Evolutionary conservation across 1,139 yeast genomes (phyloP).

Genomic region (Hemisphaericaspora xylanilytica): DNA sequence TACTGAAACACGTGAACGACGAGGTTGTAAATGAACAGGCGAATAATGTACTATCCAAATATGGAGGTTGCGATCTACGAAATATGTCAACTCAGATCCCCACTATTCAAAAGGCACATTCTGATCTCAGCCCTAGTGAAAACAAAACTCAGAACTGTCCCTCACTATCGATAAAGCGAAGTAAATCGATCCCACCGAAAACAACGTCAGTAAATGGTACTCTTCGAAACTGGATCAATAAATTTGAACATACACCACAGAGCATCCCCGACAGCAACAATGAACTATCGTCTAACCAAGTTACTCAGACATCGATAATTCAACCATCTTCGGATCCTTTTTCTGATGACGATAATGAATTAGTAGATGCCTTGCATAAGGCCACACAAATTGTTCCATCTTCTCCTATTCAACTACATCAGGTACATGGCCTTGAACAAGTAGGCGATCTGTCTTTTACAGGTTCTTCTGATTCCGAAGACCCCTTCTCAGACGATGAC

Average conservation of each 20-base stretch:
- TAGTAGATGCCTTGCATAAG: constrained; percentile 17
- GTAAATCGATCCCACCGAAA: constrained; percentile 24
- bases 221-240: constrained; percentile 34
- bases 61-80: constrained; percentile 30
- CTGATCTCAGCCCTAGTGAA: constrained; percentile 21
- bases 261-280: neutral
- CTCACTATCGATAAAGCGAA: constrained; percentile 19
- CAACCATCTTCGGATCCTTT: constrained; percentile 27
- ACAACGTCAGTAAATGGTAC: constrained; percentile 14
- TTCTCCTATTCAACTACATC: constrained; percentile 21
- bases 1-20: no score
- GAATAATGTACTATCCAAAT: constrained; percentile 37
- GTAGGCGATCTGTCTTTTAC: neutral
- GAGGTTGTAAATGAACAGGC: constrained; percentile 31
- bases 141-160: neutral
- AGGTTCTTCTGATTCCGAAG: constrained; percentile 16
- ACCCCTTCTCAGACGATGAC: constrained; percentile 33
- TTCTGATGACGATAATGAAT: constrained; percentile 35
- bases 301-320: neutral
- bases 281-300: constrained; percentile 12
- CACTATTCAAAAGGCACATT: constrained; percentile 23
- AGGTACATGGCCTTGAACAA: neutral
- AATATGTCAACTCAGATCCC: constrained; percentile 21
- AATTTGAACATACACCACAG: constrained; percentile 23
- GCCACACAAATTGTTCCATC: constrained; percentile 13